Evolutionary conservation across 495 filamentous ascomycete genomes (phyloP).

Genomic region (Tuber melanosporum): DNA sequence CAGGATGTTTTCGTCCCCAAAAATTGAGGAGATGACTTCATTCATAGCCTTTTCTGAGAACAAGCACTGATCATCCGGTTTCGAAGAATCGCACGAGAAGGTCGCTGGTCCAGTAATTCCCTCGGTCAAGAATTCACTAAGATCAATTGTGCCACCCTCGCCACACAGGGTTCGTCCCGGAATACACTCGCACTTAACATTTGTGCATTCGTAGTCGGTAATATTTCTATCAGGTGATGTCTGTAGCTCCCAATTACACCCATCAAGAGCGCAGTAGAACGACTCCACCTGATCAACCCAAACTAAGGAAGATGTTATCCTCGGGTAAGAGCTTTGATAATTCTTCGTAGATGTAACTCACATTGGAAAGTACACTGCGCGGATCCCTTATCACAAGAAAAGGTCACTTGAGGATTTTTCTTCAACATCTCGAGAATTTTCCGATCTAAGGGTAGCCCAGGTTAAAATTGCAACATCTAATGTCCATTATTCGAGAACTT

Average conservation of each 20-base stretch:
- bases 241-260: constrained; percentile 64
- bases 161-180: constrained; percentile 90
- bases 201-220: constrained; percentile 75
- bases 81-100: constrained; percentile 59
- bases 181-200: constrained; percentile 79
- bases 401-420: constrained; percentile 84
- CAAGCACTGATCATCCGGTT: constrained; percentile 55
- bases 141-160: constrained; percentile 80
- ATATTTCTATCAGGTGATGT: constrained; percentile 65
- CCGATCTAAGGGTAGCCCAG: constrained; percentile 36
- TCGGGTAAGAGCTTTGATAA: not conserved
- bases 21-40: constrained; percentile 73
- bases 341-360: constrained; percentile 44
- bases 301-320: constrained; percentile 54
- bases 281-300: constrained; percentile 93
- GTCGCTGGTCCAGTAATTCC: constrained; percentile 77
- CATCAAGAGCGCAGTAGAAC: constrained; percentile 86
- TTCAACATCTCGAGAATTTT: constrained; percentile 86
- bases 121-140: constrained; percentile 75
- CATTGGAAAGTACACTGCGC: constrained; percentile 79
- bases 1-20: constrained; percentile 83
- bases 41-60: constrained; percentile 92
- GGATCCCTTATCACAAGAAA: constrained; percentile 71
- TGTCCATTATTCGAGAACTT: constrained; percentile 14
- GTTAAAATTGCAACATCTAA: not conserved